A percentile compares a stretch with the other conserved stretches of the same genome.
Evolutionary conservation across 495 filamentous ascomycete genomes (phyloP).

Genomic region (Penicillium cinerascens): DNA sequence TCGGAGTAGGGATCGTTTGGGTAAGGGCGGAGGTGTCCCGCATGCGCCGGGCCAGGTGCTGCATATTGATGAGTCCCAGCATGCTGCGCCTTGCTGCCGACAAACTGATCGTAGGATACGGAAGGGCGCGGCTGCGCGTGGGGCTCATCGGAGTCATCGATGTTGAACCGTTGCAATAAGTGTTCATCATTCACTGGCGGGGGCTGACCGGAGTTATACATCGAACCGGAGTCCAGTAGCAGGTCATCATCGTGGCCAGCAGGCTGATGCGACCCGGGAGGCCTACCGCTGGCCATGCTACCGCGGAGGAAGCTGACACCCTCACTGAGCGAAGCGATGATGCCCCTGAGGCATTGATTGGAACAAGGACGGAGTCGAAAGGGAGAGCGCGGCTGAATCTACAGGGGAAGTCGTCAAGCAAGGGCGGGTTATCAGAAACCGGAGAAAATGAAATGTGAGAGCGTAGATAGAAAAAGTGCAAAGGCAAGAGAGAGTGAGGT

Average conservation of each 20-base stretch:
- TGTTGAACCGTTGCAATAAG: constrained; percentile 64
- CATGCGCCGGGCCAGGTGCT: constrained; percentile 23
- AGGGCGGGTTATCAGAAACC: background rate
- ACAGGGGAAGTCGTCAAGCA: background rate
- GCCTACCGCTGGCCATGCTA: constrained; percentile 61
- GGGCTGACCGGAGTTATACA: constrained; percentile 68
- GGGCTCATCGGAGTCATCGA: constrained; percentile 58
- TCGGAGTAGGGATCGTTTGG: constrained; percentile 48
- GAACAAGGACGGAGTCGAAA: constrained; percentile 4
- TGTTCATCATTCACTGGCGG: constrained; percentile 75
- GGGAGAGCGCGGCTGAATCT: constrained; percentile 2
- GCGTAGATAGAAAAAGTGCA: constrained; percentile 1
- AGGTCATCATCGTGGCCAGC: constrained; percentile 63
- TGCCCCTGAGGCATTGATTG: constrained; percentile 49
- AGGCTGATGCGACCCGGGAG: constrained; percentile 55
- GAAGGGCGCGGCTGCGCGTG: constrained; percentile 65
- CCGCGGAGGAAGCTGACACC: constrained; percentile 40
- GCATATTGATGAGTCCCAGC: constrained; percentile 30
- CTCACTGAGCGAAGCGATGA: constrained; percentile 26
- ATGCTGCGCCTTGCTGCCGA: constrained; percentile 61
- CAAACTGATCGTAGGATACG: constrained; percentile 90
- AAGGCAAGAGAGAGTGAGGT: constrained; percentile 17
- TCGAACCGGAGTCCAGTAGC: constrained; percentile 65
- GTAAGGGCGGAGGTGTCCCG: constrained; percentile 29
- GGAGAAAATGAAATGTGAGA: background rate